Evolutionary conservation across 345 rosid species (phyloP).

Genomic region (Litchi chinensis): DNA sequence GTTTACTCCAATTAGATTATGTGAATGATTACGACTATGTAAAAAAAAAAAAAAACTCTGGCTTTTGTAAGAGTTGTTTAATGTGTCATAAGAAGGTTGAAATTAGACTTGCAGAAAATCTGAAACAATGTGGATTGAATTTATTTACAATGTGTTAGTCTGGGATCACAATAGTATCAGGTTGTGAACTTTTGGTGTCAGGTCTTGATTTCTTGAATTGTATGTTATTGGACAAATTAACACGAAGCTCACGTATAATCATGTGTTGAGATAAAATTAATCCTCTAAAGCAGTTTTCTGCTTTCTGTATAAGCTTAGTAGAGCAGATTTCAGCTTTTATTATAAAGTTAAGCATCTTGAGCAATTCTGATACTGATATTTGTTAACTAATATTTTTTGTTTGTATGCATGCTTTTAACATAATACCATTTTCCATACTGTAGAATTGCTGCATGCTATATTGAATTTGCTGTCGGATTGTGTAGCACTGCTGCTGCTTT

Average conservation of each 20-base stretch:
- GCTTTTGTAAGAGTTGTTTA: not conserved
- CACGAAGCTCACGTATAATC: not conserved
- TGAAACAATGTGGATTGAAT: constrained; percentile 4
- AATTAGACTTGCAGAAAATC: not conserved
- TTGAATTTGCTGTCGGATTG: not conserved
- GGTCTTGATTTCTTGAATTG: not conserved
- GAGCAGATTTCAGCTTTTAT: not conserved
- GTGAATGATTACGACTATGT: not conserved
- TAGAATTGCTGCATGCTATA: not conserved
- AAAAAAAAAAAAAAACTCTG: not conserved
- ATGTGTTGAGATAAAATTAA: not conserved
- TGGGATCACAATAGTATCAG: not conserved
- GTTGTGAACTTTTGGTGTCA: not conserved
- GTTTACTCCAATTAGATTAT: not conserved
- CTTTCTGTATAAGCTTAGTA: constrained; percentile 1
- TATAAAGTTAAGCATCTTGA: not conserved
- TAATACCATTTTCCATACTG: not conserved
- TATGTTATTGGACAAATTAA: not conserved
- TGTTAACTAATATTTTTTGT: not conserved
- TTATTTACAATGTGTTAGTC: not conserved
- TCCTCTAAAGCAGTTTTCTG: not conserved
- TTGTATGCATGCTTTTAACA: not conserved
- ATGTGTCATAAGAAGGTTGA: not conserved
- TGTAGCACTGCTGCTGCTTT: not conserved
- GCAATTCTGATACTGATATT: not conserved